Percentiles rank a stretch among this genome's conserved stretches.
Evolutionary conservation across 2,329 filamentous ascomycete species (phyloP).

Genomic region (Dryadomyces quercivorus): DNA sequence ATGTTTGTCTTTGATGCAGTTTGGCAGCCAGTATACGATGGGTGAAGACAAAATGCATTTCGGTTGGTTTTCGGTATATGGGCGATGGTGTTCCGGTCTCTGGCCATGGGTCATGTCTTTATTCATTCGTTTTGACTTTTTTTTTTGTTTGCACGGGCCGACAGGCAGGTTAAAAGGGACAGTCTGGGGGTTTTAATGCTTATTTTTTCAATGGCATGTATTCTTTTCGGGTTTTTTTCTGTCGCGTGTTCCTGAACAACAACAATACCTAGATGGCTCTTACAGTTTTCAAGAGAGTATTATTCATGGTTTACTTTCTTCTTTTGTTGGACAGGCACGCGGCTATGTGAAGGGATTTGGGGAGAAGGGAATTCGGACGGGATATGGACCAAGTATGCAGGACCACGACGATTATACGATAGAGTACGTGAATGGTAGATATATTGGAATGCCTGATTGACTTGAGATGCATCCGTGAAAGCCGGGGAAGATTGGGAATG

Average conservation of each 20-base stretch:
- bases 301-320: background rate
- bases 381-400: no score
- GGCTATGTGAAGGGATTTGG: no score
- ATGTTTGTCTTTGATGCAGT: background rate
- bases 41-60: background rate
- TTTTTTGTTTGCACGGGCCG: background rate
- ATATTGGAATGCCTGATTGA: no score
- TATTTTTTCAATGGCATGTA: background rate
- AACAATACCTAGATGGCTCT: background rate
- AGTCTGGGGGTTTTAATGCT: background rate
- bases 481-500: no score
- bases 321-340: no score
- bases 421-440: no score
- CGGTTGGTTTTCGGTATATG: background rate
- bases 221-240: background rate
- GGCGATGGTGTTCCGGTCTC: background rate
- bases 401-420: no score
- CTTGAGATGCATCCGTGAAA: no score
- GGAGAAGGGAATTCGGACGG: no score
- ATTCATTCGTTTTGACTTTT: background rate
- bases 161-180: background rate
- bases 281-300: background rate
- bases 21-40: slow-evolving; percentile 1
- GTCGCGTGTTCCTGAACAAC: background rate
- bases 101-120: background rate